Base-by-base conservation (phyloP, 208 protist genomes). In the Leishmania aethiopica region DNA sequence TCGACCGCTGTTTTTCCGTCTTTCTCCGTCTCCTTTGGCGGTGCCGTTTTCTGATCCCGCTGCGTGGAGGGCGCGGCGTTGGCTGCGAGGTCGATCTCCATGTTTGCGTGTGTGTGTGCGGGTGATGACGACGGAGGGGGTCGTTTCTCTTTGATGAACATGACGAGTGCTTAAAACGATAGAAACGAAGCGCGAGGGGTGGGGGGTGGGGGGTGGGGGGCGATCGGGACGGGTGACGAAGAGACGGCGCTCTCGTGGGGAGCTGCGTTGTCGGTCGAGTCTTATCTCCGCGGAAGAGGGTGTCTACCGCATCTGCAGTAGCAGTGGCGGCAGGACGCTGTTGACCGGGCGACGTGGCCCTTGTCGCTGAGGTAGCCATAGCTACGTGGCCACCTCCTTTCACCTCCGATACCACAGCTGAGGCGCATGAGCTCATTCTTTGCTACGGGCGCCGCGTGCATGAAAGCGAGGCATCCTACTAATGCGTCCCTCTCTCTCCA, bases 61-160 rank as follows among this genome's bases (percentile, higher is more conserved):
- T 60, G 55, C n/a, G 0, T 60, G 22, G 22, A n/a, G 13, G 55
- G 8, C 22, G 55, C 40, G 40, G 22, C 22, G 55, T 60, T 1
- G 55, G 8, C 55, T 60, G 22, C 2, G 15, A 53, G 49, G 40
- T 42, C 3, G 32, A 6, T 35, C 45, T 62, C 45, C 59, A 6
- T 77, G 71, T 53, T 8, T 75, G 71, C 28, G 22, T 75, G 42
- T 75, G 72, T 76, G 17, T 59, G 73, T 77, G 73, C 25, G 71
- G n/a, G 47, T 35, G 72, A 32, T 60, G 57, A 62, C n/a, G 57
- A 47, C 10, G 25, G 62, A 67, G 32, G 32, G 32, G 15, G 62
- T 37, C n/a, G n/a, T 67, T 40, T 67, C 11, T 37, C 62, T 67
- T 67, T 67, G 32, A 15, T 8, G 11, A 40, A 1, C 32, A 19